Conservation (phyloP, 805 yeast genomes). For the Saccharomycopsis fermentans region DNA sequence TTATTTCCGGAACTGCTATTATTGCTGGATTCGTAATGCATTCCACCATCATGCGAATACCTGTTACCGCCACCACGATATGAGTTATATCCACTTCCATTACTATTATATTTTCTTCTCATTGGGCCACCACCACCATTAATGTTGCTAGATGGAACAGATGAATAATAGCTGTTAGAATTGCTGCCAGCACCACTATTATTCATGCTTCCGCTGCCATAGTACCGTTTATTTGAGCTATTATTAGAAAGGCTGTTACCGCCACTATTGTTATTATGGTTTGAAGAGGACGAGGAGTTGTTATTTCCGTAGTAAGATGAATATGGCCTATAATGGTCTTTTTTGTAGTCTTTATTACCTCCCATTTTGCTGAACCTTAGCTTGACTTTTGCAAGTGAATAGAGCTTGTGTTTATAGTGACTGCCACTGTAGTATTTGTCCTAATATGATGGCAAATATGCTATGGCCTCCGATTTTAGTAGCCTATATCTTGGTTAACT, state of each 20-base stretch:
- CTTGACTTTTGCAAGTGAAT: neutral
- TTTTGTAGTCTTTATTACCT: conserved; percentile 8
- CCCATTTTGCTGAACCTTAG: neutral
- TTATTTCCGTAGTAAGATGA: conserved; percentile 6
- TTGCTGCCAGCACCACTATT: neutral
- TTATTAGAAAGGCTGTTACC: neutral
- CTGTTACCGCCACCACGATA: conserved; percentile 6
- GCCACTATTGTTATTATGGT: neutral
- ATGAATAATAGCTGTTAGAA: neutral
- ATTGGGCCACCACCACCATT: neutral
- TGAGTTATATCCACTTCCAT: conserved; percentile 2
- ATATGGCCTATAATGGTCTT: conserved; percentile 16
- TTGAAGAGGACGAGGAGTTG: neutral
- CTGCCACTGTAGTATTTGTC: too few species aligned
- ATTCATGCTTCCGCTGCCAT: neutral
- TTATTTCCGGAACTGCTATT: neutral
- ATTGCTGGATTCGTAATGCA: neutral
- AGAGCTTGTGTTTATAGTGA: too few species aligned
- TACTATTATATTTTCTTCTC: conserved; percentile 8
- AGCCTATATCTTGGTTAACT: too few species aligned
- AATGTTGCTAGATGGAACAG: conserved; percentile 5
- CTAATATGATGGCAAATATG: too few species aligned
- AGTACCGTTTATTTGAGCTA: neutral
- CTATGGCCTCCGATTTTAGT: too few species aligned
- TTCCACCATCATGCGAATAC: neutral